Percentiles rank a stretch among this genome's conserved stretches.
phyloP scores from a whole-genome alignment of 176 grass and related monocot species.

The Oryza glumipatula region DNA sequence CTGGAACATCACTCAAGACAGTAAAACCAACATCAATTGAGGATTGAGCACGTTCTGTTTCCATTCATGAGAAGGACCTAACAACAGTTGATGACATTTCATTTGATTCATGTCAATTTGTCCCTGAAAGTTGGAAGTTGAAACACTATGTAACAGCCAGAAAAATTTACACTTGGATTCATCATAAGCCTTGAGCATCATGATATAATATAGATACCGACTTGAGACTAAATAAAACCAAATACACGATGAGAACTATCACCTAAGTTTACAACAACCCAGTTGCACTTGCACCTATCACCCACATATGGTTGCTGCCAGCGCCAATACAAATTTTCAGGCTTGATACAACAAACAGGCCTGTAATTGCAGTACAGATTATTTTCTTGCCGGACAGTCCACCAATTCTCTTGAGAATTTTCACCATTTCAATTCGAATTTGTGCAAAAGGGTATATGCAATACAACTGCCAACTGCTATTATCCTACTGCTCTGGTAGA shows the following conservation, averaged over 20 bases:
- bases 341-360: constrained; percentile 20
- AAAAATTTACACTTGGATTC: constrained; percentile 51
- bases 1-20: background rate
- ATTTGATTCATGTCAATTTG: constrained; percentile 33
- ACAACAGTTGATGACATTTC: background rate
- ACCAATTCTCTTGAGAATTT: background rate
- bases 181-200: constrained; percentile 15
- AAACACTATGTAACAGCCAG: constrained; percentile 33
- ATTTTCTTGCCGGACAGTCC: background rate
- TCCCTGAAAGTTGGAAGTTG: background rate
- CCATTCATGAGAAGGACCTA: background rate
- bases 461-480: background rate
- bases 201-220: background rate
- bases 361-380: background rate
- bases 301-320: constrained; percentile 8
- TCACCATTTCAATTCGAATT: background rate
- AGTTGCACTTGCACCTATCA: constrained; percentile 10
- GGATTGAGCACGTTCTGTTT: background rate
- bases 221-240: constrained; percentile 18
- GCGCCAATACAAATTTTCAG: constrained; percentile 14
- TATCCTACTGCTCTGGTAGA: constrained; percentile 42
- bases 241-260: background rate
- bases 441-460: background rate
- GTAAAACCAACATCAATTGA: background rate
- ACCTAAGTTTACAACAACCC: constrained; percentile 36